A percentile compares a stretch with the other conserved stretches of the same genome.
Evolutionary conservation across 441 rosid species (phyloP).

Genomic region (Arabidopsis lyrata): DNA sequence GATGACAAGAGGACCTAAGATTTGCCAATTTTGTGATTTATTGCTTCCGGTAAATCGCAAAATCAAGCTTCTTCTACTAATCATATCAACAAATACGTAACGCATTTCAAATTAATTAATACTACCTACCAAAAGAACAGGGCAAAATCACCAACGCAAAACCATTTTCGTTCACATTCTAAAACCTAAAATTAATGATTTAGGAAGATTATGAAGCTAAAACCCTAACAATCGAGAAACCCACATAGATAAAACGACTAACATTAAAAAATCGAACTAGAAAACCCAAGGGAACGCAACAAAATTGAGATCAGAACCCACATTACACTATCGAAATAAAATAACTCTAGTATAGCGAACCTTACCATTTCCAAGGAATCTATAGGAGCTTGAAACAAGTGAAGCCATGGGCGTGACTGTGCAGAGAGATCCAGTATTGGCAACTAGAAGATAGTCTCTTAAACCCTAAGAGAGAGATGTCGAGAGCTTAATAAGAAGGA

Average conservation of each 20-base stretch:
- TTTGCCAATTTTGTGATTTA: neutral
- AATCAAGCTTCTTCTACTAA: neutral
- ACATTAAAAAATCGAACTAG: neutral
- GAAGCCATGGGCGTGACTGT: constrained; percentile 36
- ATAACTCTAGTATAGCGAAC: neutral
- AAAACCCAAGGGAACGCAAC: neutral
- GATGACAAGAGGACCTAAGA: neutral
- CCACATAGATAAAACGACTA: neutral
- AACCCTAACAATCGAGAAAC: constrained; percentile 19
- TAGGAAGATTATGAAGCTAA: neutral
- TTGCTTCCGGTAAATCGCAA: neutral
- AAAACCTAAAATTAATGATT: neutral
- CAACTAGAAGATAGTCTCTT: constrained; percentile 27
- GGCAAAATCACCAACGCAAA: constrained; percentile 3
- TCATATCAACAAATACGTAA: neutral
- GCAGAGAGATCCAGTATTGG: constrained; percentile 11
- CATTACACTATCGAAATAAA: neutral
- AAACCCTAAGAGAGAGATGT: constrained; percentile 39
- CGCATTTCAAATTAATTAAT: neutral
- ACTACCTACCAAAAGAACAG: neutral
- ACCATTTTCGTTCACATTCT: neutral
- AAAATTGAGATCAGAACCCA: constrained; percentile 8
- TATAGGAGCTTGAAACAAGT: constrained; percentile 15
- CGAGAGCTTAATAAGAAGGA: constrained; percentile 2
- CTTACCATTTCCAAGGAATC: constrained; percentile 36